These are phyloP conservation scores for Triglochin maritima DNA, from an alignment of 106 monocot genomes.

Conservation along the genomic window DNA sequence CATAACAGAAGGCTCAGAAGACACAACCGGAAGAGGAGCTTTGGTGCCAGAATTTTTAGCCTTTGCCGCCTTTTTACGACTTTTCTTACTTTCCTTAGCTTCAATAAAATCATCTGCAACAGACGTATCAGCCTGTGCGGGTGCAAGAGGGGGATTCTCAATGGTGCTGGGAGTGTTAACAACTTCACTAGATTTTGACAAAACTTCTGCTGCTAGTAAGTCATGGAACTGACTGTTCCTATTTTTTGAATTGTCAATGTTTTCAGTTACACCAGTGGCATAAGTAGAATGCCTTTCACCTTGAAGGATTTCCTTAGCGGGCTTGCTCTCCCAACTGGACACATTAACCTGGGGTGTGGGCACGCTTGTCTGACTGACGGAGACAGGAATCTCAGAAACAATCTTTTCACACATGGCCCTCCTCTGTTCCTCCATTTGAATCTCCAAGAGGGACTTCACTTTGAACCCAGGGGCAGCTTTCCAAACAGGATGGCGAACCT, in stretches of 20 bases:
- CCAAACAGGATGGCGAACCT: conserved; percentile 42
- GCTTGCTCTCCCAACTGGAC: conserved; percentile 29
- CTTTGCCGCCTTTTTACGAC: conserved; percentile 71
- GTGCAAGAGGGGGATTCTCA: conserved; percentile 11
- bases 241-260: conserved; percentile 16
- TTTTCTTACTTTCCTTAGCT: conserved; percentile 80
- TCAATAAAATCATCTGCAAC: conserved; percentile 63
- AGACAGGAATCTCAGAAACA: conserved; percentile 11
- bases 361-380: conserved; percentile 1
- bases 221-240: conserved; percentile 74
- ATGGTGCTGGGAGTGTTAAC: conserved; percentile 9
- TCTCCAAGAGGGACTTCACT: conserved; percentile 76
- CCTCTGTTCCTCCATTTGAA: conserved; percentile 79
- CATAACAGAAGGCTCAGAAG: conserved; percentile 18
- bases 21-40: conserved; percentile 34
- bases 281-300: not conserved
- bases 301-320: conserved; percentile 20
- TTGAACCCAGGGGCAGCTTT: conserved; percentile 64
- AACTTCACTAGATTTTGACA: conserved; percentile 40
- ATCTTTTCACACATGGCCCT: conserved; percentile 30
- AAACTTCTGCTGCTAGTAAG: conserved; percentile 70
- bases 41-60: conserved; percentile 49
- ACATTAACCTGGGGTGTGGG: conserved; percentile 29
- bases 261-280: conserved; percentile 8
- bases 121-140: conserved; percentile 10